Percentiles rank a stretch among this genome's conserved stretches.
These are phyloP conservation scores for Komagataella phaffii DNA, from an alignment of 805 yeast genomes.

Conservation along the genomic window DNA sequence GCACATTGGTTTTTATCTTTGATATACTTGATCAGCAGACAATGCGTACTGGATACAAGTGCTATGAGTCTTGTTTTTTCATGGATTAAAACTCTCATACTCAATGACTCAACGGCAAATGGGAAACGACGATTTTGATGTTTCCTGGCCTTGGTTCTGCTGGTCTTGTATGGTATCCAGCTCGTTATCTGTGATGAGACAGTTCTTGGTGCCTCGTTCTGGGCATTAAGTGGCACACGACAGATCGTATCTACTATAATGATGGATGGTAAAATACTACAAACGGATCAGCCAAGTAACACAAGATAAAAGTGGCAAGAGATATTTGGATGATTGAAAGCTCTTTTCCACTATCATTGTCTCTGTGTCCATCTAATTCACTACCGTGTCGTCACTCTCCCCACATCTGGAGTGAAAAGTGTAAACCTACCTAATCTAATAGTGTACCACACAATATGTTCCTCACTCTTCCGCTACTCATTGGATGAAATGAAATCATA, in stretches of 20 bases:
- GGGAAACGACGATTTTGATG: neutral
- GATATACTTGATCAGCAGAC: slow-evolving; percentile 30
- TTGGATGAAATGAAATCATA: neutral
- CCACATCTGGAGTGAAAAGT: neutral
- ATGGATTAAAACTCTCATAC: slow-evolving; percentile 23
- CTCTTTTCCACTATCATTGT: neutral
- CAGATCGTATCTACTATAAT: neutral
- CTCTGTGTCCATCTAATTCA: neutral
- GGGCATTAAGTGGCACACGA: neutral
- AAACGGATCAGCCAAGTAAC: too few relatives aligned
- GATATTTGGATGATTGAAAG: too few relatives aligned
- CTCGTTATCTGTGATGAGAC: neutral
- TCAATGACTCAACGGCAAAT: neutral
- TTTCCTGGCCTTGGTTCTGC: neutral
- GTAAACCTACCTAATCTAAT: neutral
- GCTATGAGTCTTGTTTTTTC: slow-evolving; percentile 26
- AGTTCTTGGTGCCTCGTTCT: neutral
- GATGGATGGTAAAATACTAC: too few relatives aligned
- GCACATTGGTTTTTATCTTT: slow-evolving; percentile 24
- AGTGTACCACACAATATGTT: neutral
- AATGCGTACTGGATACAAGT: slow-evolving; percentile 27
- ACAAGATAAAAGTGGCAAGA: too few relatives aligned
- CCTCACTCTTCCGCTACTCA: neutral
- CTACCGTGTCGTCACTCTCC: neutral
- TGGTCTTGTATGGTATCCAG: neutral